Conservation (phyloP, 352 stramenopile species). For the Pythium brachiatum region DNA sequence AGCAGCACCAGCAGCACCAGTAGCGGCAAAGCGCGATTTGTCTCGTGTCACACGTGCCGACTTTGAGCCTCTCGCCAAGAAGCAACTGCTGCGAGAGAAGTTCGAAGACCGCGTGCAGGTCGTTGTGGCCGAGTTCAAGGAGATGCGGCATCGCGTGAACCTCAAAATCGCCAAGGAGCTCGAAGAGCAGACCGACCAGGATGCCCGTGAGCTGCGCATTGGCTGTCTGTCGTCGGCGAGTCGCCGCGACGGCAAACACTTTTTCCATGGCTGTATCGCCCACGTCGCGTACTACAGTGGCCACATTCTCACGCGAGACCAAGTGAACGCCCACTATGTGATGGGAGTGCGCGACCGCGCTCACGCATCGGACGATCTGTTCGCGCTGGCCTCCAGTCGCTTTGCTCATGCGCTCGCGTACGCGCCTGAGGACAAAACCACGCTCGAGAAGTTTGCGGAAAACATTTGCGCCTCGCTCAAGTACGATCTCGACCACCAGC, state of each 20-base stretch:
- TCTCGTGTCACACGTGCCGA: slow-evolving; percentile 63
- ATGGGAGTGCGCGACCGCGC: slow-evolving; percentile 59
- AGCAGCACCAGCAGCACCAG: background rate
- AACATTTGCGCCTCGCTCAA: slow-evolving; percentile 82
- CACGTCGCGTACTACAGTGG: slow-evolving; percentile 86
- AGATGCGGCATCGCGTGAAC: slow-evolving; percentile 71
- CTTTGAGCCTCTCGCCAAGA: slow-evolving; percentile 81
- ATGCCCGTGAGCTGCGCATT: slow-evolving; percentile 62
- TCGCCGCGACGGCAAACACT: slow-evolving; percentile 74
- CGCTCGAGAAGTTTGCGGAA: slow-evolving; percentile 70
- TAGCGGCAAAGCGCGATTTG: slow-evolving; percentile 47
- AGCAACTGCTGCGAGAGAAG: slow-evolving; percentile 69
- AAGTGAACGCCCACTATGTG: slow-evolving; percentile 76
- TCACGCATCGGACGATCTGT: slow-evolving; percentile 73
- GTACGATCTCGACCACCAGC: slow-evolving; percentile 73
- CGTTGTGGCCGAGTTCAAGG: slow-evolving; percentile 58
- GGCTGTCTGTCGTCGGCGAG: slow-evolving; percentile 63
- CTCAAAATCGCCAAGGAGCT: slow-evolving; percentile 70
- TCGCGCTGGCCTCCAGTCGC: slow-evolving; percentile 58
- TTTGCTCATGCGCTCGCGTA: slow-evolving; percentile 67
- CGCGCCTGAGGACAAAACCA: slow-evolving; percentile 55
- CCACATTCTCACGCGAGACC: slow-evolving; percentile 49
- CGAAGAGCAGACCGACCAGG: slow-evolving; percentile 52
- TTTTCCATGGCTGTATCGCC: slow-evolving; percentile 80
- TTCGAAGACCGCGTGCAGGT: slow-evolving; percentile 62